Evolutionary conservation across 352 stramenopile species (phyloP), one percentile per base, ranked within the genome.

Genomic region (Phytophthora tubulina): DNA sequence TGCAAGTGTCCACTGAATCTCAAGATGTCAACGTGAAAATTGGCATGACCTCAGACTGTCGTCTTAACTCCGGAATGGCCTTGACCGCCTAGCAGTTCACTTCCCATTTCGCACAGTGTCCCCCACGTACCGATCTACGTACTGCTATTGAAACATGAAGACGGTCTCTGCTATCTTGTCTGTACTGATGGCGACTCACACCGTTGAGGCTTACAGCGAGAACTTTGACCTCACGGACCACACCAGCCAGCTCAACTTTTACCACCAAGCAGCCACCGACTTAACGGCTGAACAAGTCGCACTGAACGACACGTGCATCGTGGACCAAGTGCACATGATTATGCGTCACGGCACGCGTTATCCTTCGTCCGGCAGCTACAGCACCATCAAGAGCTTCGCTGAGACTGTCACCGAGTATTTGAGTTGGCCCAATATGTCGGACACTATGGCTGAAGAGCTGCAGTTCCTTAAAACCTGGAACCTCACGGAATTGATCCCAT

Each of bases 281-380:
- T 75, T 84, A 54, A 69, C 72, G 33, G 61, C 61, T 0, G 76
- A 72, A 48, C 74, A 89, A 53, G 79, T 80, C 4, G 63, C 67
- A 36, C 77, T 89, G 33, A 67, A 79, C 14, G 77, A 75, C 21
- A 67, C 59, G 30, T 89, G 81, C 50, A 48, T 73, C 41, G 81
- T 87, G 11, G 81, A 89, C 58, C 74, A 85, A 67, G 79, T 89
- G 35, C 79, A 85, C 71, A 66, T 81, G 60, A 33, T 80, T 38
- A 80, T 80, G 70, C 81, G 81, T 44, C 81, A 89, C 48, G 82
- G 77, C 53, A 89, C 81, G 27, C 81, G 81, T n/a, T 89, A 87
- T 68, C 75, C 76, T 56, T 86, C 78, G 49, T 76, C 70, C 0
- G 72, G 75, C 30, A 94, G 79, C 72, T 85, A 88, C 81, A 80